Conservation (phyloP, 495 filamentous ascomycete species). For the Pseudomonodictys pantanalensis region DNA sequence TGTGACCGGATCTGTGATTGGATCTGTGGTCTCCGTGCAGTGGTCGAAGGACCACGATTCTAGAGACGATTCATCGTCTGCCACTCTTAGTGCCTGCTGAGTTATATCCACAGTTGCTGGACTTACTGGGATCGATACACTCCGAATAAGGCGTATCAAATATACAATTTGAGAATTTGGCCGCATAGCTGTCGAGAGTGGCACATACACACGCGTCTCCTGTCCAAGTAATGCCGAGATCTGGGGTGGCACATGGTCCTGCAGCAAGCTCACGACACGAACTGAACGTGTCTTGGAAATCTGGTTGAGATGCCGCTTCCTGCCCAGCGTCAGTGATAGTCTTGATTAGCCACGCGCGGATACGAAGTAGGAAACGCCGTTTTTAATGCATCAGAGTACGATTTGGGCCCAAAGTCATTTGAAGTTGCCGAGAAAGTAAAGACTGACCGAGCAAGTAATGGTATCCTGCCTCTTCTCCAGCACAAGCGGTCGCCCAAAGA, state of each 20-base stretch:
- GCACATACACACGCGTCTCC: conserved; percentile 17
- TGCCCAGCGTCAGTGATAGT: too few relatives aligned
- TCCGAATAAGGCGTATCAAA: conserved; percentile 5
- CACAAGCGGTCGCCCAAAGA: conserved; percentile 10
- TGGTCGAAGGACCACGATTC: conserved; percentile 8
- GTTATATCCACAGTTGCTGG: background rate
- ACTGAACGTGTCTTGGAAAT: background rate
- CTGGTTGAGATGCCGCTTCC: background rate
- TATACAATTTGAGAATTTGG: conserved; percentile 2
- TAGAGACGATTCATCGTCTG: conserved; percentile 11
- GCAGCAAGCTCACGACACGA: conserved; percentile 10
- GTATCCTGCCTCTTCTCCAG: background rate
- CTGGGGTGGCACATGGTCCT: background rate
- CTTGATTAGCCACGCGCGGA: too few relatives aligned
- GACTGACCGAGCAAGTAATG: background rate
- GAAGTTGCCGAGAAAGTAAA: background rate
- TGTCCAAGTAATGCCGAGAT: background rate
- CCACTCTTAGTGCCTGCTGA: background rate
- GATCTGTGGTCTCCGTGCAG: background rate
- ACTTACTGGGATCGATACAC: conserved; percentile 17
- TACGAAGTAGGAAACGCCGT: too few relatives aligned
- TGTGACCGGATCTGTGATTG: background rate
- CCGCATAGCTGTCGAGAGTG: conserved; percentile 1
- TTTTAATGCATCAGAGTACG: too few relatives aligned
- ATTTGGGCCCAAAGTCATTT: too few relatives aligned